phyloP scores from a whole-genome alignment of 1,284 basidiomycete species.

The Leccinum solheimii region DNA sequence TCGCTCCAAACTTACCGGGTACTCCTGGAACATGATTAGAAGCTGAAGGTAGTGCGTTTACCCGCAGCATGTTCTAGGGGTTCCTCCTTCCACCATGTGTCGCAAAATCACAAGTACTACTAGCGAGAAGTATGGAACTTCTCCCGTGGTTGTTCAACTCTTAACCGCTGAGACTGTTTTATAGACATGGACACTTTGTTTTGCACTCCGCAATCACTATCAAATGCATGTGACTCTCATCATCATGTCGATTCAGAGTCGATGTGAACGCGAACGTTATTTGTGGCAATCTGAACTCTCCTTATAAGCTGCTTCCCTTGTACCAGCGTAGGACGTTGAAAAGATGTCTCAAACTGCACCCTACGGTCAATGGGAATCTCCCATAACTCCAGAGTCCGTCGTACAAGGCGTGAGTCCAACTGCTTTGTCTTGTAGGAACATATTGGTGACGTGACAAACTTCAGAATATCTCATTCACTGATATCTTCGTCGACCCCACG shows the following conservation, averaged over 20 bases:
- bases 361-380: too few species aligned
- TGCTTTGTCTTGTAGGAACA: background rate
- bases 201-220: too few species aligned
- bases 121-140: too few species aligned
- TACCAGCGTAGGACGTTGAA: background rate
- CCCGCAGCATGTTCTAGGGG: background rate
- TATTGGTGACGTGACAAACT: background rate
- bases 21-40: too few species aligned
- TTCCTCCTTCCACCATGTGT: too few species aligned
- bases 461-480: slow-evolving; percentile 31
- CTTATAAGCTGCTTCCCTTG: background rate
- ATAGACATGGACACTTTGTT: background rate
- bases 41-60: background rate
- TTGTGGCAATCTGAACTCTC: background rate
- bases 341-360: slow-evolving; percentile 37
- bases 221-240: background rate
- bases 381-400: too few species aligned
- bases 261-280: background rate
- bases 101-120: too few species aligned
- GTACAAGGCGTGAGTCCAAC: slow-evolving; percentile 37
- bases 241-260: background rate
- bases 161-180: background rate
- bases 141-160: too few species aligned
- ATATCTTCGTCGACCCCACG: slow-evolving; percentile 38
- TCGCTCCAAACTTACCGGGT: too few species aligned